Base-by-base conservation (phyloP, 2,329 filamentous ascomycete genomes). In the Fusarium sp. region DNA sequence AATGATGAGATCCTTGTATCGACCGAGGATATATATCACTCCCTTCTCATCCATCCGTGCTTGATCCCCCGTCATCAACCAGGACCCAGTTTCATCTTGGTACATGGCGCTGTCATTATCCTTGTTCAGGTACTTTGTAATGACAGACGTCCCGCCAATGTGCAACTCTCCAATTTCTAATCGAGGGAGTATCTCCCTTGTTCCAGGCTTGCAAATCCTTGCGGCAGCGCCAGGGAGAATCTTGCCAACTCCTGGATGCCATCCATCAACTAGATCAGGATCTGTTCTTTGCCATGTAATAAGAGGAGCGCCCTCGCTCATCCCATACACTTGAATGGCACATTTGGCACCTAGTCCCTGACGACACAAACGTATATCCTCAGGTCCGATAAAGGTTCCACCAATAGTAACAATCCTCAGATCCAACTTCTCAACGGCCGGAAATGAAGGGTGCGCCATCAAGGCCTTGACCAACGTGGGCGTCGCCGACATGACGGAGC, bases 1-100 rank as follows among this genome's bases (percentile, higher is more conserved):
- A 66, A 86, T 85, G 36, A 86, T 85, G 33, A 86, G 62, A 56
- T 86, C 85, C 71, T 86, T 86, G 74, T 85, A 85, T 35, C 85
- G 73, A 7, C 84, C 84, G 5, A 83, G 69, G 31, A 86, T 80
- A 57, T 81, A 79, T 2, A 86, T 72, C 27, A 83, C 76, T 2
- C 82, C 84, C 9, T 83, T 70, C 6, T 79, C 73, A 36, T 83
- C 80, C 57, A 86, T 82, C 17, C 64, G 77, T 5, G 80, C 84
- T 68, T 84, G 83, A 56, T 86, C 85, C 1, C 85, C 84, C 2
- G 84, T 85, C 2, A 66, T 67, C 27, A 85, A 63, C 85, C 84
- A 86, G 10, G 73, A 75, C 3, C 79, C 79, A 2, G 62, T 69
- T 3, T 77, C 67, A 29, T 84, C 83, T 0, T 55, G 59, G 65